A percentile compares a stretch with the other conserved stretches of the same genome.
These are phyloP conservation scores for Volutella citrinella DNA, from an alignment of 2,329 filamentous ascomycete species.

Conservation along the genomic window DNA sequence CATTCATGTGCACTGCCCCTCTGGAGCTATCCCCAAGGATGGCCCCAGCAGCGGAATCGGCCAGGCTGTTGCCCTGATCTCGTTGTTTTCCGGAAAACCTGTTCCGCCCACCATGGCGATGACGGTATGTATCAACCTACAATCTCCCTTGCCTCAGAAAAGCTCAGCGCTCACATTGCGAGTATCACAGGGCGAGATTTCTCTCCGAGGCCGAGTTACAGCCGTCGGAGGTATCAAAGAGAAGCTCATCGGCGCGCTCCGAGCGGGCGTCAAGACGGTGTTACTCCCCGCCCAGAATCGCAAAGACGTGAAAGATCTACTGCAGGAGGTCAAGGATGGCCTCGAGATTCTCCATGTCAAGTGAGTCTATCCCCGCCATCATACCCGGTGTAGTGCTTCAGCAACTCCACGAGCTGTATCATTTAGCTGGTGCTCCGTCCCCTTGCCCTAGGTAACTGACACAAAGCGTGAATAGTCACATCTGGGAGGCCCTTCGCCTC, in stretches of 20 bases:
- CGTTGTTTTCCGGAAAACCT: conserved; percentile 78
- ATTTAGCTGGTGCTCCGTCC: too few species aligned
- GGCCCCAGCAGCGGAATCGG: conserved; percentile 84
- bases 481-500: conserved; percentile 88
- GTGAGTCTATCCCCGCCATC: conserved; percentile 48
- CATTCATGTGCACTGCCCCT: conserved; percentile 94
- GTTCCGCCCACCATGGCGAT: conserved; percentile 93
- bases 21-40: conserved; percentile 93
- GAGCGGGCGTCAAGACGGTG: conserved; percentile 93
- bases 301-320: conserved; percentile 90
- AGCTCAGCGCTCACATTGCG: too few species aligned
- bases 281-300: conserved; percentile 82
- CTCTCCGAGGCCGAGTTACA: conserved; percentile 83
- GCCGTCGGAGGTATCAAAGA: conserved; percentile 98
- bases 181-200: conserved; percentile 59
- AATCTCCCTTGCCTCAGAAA: too few species aligned
- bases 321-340: conserved; percentile 82
- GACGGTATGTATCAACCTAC: conserved; percentile 67
- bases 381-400: too few species aligned
- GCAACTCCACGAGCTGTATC: too few species aligned
- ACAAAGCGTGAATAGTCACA: conserved; percentile 57
- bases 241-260: conserved; percentile 91
- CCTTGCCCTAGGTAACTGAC: conserved; percentile 43
- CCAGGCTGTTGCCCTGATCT: conserved; percentile 90
- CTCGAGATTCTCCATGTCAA: conserved; percentile 86